Base-by-base conservation (phyloP, 768 basidiomycete species). In the Lactifluus pinguis region DNA sequence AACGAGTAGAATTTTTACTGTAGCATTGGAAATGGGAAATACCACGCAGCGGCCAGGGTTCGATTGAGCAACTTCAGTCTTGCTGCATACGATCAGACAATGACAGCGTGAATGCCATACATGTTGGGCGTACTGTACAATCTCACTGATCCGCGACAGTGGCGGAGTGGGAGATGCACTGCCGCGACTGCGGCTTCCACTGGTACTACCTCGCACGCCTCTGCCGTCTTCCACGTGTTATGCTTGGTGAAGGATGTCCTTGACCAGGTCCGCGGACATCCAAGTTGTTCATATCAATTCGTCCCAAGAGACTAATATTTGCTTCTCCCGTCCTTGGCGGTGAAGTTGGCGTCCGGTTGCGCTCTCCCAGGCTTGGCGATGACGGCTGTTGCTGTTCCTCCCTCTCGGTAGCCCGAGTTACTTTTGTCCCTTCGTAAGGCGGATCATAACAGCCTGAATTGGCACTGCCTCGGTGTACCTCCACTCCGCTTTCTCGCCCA, bases 11-110 rank as follows among this genome's bases (percentile, higher is more conserved):
- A 30, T 2, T 39, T 39, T 8, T 15, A 32, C 13, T 15, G 41
- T 21, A 19, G 9, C 19, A 2, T 15, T 19, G 48, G 34, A 56
- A n/a, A 13, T 29, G 11, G 21, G 30, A 14, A 15, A 36, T 14
- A 21, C 41, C 2, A 0, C 4, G 25, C 3, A 1, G 13, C 6
- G 3, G 51, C 44, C 32, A 14, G 15, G 17, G 4, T 5, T 30
- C 38, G 10, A 6, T 36, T 17, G 44, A 48, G 7, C 0, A 15
- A 6, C n/a, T 45, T 61, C 42, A 56, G 30, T 61, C 55, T 51
- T 56, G 49, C 13, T 48, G 36, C 60, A 61, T 52, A 9, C 60
- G 55, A 41, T 57, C 55, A 7, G 60, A 61, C 29, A 61, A 32
- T 29, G 55, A 47, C n/a, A 32, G 50, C 8, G 34, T 34, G 6